Base-by-base conservation (phyloP, 805 yeast species). In the Clavispora santaluciae region DNA sequence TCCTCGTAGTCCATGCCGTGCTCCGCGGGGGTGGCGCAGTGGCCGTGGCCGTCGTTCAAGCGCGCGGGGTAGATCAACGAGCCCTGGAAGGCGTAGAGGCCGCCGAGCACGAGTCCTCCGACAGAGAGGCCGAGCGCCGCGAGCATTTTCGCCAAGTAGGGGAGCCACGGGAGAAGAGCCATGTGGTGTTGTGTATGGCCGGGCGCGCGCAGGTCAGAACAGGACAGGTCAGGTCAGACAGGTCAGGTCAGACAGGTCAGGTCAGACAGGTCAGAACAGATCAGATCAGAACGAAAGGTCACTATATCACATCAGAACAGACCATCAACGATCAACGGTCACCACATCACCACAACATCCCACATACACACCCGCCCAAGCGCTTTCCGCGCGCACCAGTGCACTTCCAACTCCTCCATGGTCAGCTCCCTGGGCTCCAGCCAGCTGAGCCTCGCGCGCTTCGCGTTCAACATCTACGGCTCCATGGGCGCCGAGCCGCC, bases 41-140 rank as follows among this genome's bases (percentile, higher is more conserved):
- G 24, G 48, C 76, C 68, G 75, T 76, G 69, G 3, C 91, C 95
- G 40, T 81, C 84, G 45, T 89, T 88, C 36, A 88, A 70, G 46
- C 75, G 70, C 2, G 95, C 76, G 1, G 98, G 97, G 57, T 91
- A 91, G n/a, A 91, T 81, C 38, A 93, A 57, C 28, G 68, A 66
- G 39, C 70, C 66, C 57, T 89, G 96, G 56, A 65, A 79, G 11
- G 70, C 55, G 60, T 85, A 85, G 17, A 85, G 58, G 1, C 79
- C 79, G 4, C 70, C 51, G 18, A 82, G 60, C 4, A 72, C 72
- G 5, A 73, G 53, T 1, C 72, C 60, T 0, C 78, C 70, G 4
- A 75, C 22, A 0, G 78, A 57, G 3, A 72, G 54, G 7, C 75
- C 72, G 2, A 79, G 63, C 39, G 61, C 60, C n/a, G 61, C 60